phyloP scores from a whole-genome alignment of 192 early-diverging fungal genomes.

The Entomortierella parvispora region DNA sequence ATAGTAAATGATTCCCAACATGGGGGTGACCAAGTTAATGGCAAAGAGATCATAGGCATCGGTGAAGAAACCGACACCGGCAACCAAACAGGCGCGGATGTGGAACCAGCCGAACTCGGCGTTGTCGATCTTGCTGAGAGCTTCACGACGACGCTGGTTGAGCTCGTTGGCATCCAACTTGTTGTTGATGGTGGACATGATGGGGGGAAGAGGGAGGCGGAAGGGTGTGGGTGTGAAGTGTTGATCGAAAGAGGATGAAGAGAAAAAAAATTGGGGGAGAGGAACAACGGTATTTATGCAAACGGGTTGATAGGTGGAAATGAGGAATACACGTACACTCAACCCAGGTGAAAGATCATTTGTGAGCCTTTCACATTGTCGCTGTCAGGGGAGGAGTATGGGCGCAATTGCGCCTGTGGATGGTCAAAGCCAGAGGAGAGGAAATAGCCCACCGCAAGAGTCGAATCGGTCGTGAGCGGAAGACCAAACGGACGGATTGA shows the following conservation, averaged over 20 bases:
- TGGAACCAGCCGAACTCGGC: constrained; percentile 83
- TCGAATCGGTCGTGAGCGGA: too few relatives aligned
- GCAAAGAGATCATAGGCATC: constrained; percentile 98
- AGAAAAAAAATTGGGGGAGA: neutral
- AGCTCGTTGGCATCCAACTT: constrained; percentile 48
- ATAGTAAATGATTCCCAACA: constrained; percentile 81
- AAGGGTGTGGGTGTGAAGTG: neutral
- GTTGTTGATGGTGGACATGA: constrained; percentile 50
- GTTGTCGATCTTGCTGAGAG: constrained; percentile 67
- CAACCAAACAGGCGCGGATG: constrained; percentile 71
- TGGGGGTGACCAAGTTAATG: constrained; percentile 91
- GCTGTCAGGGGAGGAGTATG: too few relatives aligned
- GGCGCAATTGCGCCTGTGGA: too few relatives aligned
- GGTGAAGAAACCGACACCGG: constrained; percentile 86
- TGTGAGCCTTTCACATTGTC: too few relatives aligned
- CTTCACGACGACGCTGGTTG: constrained; percentile 51
- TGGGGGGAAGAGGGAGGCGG: neutral
- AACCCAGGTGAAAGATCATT: too few relatives aligned
- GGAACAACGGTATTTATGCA: neutral
- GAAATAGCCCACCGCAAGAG: too few relatives aligned
- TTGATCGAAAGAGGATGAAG: neutral
- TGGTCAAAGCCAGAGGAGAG: too few relatives aligned
- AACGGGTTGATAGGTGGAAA: neutral
- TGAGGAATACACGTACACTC: constrained; percentile 3
- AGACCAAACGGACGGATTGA: too few relatives aligned